Percentiles rank a stretch among this genome's conserved stretches.
Conservation (phyloP, 805 yeast genomes). For the Myxozyma melibiosi region DNA sequence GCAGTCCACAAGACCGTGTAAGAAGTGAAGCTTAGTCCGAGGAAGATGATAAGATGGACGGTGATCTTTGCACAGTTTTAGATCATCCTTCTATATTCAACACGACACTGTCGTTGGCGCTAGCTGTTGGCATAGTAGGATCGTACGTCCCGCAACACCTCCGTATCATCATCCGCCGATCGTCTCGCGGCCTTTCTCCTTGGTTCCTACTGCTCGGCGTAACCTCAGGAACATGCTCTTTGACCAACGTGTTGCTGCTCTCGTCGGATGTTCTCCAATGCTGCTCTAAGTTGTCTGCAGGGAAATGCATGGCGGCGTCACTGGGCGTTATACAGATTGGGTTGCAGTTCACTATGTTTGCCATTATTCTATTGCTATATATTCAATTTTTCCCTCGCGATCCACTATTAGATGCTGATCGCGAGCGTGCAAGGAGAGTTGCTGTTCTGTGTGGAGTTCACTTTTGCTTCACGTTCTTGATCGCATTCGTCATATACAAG, state of each 20-base stretch:
- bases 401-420: not conserved
- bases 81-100: constrained; percentile 54
- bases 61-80: constrained; percentile 31
- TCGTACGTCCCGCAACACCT: constrained; percentile 79
- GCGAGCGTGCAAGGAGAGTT: constrained; percentile 8
- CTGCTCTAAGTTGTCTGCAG: constrained; percentile 48
- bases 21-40: not conserved
- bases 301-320: constrained; percentile 68
- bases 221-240: constrained; percentile 65
- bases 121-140: constrained; percentile 66
- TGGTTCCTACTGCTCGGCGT: constrained; percentile 70
- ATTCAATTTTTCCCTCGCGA: constrained; percentile 23
- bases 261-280: constrained; percentile 65
- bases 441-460: constrained; percentile 47
- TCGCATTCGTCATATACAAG: constrained; percentile 39
- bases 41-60: too few species aligned
- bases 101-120: constrained; percentile 52
- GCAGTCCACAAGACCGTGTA: too few species aligned
- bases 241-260: constrained; percentile 65
- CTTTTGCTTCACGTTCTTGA: constrained; percentile 39
- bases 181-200: constrained; percentile 80
- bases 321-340: constrained; percentile 69
- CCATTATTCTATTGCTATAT: constrained; percentile 45
- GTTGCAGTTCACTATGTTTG: constrained; percentile 61
- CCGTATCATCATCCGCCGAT: constrained; percentile 56